phyloP scores from a whole-genome alignment of 2,329 filamentous ascomycete species.

The Xylariaceae sp. region DNA sequence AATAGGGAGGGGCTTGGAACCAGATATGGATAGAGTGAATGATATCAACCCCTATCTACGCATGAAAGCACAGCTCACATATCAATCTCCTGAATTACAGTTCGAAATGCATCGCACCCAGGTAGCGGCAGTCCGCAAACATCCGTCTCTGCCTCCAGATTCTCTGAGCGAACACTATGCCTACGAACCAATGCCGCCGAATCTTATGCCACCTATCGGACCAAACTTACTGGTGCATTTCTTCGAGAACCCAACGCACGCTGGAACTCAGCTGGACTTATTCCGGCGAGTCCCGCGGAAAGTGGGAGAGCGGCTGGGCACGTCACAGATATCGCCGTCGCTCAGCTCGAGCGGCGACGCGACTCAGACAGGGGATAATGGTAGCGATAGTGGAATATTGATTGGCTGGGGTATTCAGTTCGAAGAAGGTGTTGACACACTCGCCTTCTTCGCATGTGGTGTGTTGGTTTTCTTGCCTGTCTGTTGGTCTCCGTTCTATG shows the following conservation, averaged over 20 bases:
- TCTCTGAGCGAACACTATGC: no score
- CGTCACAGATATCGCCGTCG: no score
- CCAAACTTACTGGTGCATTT: slow-evolving; percentile 25
- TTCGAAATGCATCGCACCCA: no score
- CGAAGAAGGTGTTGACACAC: slow-evolving; percentile 24
- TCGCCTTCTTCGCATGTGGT: slow-evolving; percentile 19
- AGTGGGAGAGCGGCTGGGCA: no score
- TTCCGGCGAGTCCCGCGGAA: slow-evolving; percentile 27
- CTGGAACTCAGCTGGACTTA: slow-evolving; percentile 18
- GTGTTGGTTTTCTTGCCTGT: slow-evolving; percentile 17
- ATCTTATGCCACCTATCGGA: slow-evolving; percentile 25
- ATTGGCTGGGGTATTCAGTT: slow-evolving; percentile 28
- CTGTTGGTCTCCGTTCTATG: slow-evolving; percentile 21
- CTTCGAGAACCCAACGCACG: slow-evolving; percentile 27
- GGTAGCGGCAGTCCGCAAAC: no score
- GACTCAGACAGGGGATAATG: no score
- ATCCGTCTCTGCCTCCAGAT: no score
- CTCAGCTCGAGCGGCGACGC: slow-evolving; percentile 23
- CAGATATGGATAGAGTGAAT: no score
- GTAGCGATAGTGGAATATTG: slow-evolving; percentile 22
- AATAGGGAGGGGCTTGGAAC: no score
- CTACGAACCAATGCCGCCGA: slow-evolving; percentile 25
- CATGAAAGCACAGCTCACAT: no score
- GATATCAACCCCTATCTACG: no score
- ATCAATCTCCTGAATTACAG: no score